Evolutionary conservation across 768 basidiomycete genomes (phyloP).

Genomic region (Tulasnella sp.): DNA sequence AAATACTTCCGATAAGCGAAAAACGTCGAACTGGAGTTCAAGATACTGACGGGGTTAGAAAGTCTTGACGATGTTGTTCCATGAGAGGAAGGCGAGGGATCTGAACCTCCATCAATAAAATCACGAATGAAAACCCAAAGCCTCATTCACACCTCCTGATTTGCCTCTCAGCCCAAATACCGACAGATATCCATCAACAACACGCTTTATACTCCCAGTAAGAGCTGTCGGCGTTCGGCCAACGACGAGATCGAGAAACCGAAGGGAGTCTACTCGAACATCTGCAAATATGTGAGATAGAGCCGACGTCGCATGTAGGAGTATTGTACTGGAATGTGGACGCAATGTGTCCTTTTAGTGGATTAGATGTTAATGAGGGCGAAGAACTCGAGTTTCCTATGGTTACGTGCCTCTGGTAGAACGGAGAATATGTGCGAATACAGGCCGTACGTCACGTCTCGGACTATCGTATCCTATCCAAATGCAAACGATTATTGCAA

Average conservation of each 20-base stretch:
- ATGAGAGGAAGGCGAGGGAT: not conserved
- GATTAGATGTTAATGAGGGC: not conserved
- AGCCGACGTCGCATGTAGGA: conserved; percentile 82
- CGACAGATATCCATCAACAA: conserved; percentile 73
- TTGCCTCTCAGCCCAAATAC: conserved; percentile 52
- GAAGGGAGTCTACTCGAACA: conserved; percentile 81
- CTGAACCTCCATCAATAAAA: not conserved
- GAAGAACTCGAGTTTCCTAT: not conserved
- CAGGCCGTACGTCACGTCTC: conserved; percentile 59
- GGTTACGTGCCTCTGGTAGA: conserved; percentile 40
- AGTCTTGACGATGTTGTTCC: not conserved
- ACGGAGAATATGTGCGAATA: conserved; percentile 61
- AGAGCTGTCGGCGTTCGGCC: conserved; percentile 56
- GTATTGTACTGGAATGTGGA: conserved; percentile 63
- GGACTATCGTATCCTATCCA: conserved; percentile 62
- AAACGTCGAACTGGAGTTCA: not conserved
- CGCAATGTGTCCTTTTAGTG: conserved; percentile 51
- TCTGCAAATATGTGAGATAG: conserved; percentile 94
- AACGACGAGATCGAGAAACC: conserved; percentile 64
- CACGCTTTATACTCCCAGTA: conserved; percentile 49
- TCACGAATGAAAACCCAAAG: not conserved
- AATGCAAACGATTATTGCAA: not conserved
- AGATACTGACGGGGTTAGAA: not conserved
- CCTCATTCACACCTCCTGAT: conserved; percentile 4
- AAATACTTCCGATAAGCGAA: not conserved